Percentiles rank a stretch among this genome's conserved stretches.
Conservation (phyloP, 768 basidiomycete genomes). For the Naganishia randhawae region DNA sequence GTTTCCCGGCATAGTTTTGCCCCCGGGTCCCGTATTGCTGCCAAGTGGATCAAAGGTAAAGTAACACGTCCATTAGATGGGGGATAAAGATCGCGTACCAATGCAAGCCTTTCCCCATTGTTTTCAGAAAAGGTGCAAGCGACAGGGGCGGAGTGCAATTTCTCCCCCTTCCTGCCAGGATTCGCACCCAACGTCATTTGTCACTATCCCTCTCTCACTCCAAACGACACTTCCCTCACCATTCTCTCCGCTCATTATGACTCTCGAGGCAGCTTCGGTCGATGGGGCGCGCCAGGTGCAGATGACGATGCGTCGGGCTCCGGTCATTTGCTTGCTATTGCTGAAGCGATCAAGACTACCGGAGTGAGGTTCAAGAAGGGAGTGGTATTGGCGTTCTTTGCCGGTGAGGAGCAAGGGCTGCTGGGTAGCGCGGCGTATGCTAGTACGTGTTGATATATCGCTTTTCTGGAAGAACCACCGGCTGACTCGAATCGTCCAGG, state of each 20-base stretch:
- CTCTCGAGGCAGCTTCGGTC: slow-evolving; percentile 82
- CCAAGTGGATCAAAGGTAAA: slow-evolving; percentile 69
- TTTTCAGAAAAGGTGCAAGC: slow-evolving; percentile 57
- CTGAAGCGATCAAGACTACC: slow-evolving; percentile 65
- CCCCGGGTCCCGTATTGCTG: slow-evolving; percentile 62
- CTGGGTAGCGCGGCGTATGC: slow-evolving; percentile 75
- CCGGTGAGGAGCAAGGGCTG: slow-evolving; percentile 88
- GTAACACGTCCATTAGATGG: slow-evolving; percentile 31
- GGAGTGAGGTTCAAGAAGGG: slow-evolving; percentile 68
- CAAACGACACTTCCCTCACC: slow-evolving; percentile 62
- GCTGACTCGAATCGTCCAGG: slow-evolving; percentile 50
- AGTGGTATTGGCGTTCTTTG: slow-evolving; percentile 77
- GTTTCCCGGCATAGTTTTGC: slow-evolving; percentile 78
- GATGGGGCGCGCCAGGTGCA: slow-evolving; percentile 62
- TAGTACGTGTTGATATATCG: slow-evolving; percentile 56
- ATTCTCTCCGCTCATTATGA: slow-evolving; percentile 86
- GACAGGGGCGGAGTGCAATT: slow-evolving; percentile 69
- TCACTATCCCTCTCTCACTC: slow-evolving; percentile 59
- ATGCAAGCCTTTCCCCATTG: not conserved
- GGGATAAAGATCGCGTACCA: not conserved
- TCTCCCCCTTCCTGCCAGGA: slow-evolving; percentile 64
- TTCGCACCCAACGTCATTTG: slow-evolving; percentile 87
- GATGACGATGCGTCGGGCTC: slow-evolving; percentile 67
- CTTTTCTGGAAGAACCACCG: not conserved
- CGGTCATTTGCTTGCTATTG: slow-evolving; percentile 72